A percentile compares a stretch with the other conserved stretches of the same genome.
Evolutionary conservation across 2,329 filamentous ascomycete species (phyloP).

Genomic region (Aurifilum marmelostoma): DNA sequence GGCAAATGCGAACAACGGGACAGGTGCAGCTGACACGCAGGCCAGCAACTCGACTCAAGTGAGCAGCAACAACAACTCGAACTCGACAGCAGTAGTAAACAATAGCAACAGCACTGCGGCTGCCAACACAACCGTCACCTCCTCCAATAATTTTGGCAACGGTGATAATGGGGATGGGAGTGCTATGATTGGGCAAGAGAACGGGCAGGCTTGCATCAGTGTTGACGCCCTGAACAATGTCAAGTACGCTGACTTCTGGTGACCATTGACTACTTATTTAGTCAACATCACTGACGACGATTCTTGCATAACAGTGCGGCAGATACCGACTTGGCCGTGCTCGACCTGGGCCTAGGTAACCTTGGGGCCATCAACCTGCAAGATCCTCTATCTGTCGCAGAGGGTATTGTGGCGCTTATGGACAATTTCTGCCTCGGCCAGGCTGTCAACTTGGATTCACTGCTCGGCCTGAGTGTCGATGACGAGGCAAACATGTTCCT

Average conservation of each 20-base stretch:
- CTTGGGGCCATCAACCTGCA: conserved; percentile 37
- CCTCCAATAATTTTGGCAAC: background rate
- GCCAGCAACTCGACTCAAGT: conserved; percentile 3
- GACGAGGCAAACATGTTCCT: conserved; percentile 39
- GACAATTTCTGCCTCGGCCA: conserved; percentile 37
- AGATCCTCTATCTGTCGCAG: conserved; percentile 36
- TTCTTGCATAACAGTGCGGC: background rate
- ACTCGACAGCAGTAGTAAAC: conserved; percentile 10
- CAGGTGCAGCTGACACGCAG: conserved; percentile 1
- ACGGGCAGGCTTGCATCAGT: conserved; percentile 21
- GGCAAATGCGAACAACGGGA: conserved; percentile 3
- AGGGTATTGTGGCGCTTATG: conserved; percentile 38
- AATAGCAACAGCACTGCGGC: background rate
- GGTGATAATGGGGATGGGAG: background rate
- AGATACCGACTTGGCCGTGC: conserved; percentile 8
- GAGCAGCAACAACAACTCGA: background rate
- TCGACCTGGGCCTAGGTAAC: conserved; percentile 32
- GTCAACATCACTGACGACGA: conserved; percentile 5
- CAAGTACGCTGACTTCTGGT: conserved; percentile 10
- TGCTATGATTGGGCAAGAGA: conserved; percentile 10
- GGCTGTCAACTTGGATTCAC: conserved; percentile 33
- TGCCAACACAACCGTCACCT: background rate
- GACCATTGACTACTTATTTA: background rate
- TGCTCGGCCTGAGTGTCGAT: conserved; percentile 33
- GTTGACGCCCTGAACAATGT: conserved; percentile 17